Base-by-base conservation (phyloP, 495 filamentous ascomycete species). In the Aspergillus leporis region DNA sequence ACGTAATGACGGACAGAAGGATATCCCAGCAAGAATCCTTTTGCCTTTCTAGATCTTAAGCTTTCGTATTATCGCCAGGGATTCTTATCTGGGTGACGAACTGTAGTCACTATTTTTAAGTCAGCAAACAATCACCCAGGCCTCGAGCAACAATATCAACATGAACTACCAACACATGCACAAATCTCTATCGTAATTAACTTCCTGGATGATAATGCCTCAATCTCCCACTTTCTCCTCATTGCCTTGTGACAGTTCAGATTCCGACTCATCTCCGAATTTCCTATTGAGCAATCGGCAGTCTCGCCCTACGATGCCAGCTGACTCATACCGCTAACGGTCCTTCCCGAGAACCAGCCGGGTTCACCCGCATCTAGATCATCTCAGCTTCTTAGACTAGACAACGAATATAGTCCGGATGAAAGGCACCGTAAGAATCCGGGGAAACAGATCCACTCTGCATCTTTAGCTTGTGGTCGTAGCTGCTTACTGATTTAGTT, bases 301-400 rank as follows among this genome's bases (percentile, higher is more conserved):
- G 2, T 19, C 41, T 1, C 41, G 9, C 14, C n/a, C 41, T 19
- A 4, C 43, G 19, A 23, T 47, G 43, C 19, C 43, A 23, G 57
- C 49, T 66, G 60, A 66, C 50, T 62, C 57, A 66, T 22, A 28
- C 56, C 34, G 8, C 41, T 47, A 30, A 60, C 63, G 63, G 57
- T 60, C 58, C 53, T 62, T 61, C 58, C 60, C 63, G 63, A 55
- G 32, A 40, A 18, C 45, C n/a, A 54, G 32, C 63, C 63, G 63
- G 63, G 34, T 58, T 66, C 60, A 55, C 60, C 63, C 63, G 63
- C 60, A 58, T 61, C 60, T 59, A 58, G 47, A 58, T 9, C 31
- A 19, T 9, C 32, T 57, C 25, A 18, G 25, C 12, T 18, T 4
- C 32, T 30, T 6, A 18, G 22, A 55, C 18, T 5, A 32, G 16